These are phyloP conservation scores for Croton setiger DNA, from an alignment of 441 rosid species.

Conservation along the genomic window DNA sequence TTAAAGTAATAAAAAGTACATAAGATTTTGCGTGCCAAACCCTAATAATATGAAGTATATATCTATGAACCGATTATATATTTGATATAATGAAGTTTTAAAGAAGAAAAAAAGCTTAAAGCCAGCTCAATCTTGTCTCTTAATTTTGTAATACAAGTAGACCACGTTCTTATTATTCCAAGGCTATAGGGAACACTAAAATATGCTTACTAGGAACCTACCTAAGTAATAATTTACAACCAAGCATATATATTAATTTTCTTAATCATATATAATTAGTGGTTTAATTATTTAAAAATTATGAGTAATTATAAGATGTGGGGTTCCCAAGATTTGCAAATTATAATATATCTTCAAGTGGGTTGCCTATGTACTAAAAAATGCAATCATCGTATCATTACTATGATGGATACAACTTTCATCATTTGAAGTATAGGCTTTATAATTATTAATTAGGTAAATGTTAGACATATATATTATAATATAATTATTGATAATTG, in stretches of 20 bases:
- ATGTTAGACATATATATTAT: not conserved
- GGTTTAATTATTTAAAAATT: not conserved
- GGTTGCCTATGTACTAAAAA: constrained; percentile 8
- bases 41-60: not conserved
- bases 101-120: constrained; percentile 13
- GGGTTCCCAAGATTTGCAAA: constrained; percentile 23
- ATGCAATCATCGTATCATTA: constrained; percentile 12
- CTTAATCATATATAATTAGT: constrained; percentile 15
- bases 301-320: not conserved
- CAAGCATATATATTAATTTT: constrained; percentile 13
- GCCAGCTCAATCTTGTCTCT: constrained; percentile 21
- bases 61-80: not conserved
- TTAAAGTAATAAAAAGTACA: constrained; percentile 4
- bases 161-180: constrained; percentile 33
- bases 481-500: constrained; percentile 3
- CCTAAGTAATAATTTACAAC: constrained; percentile 20
- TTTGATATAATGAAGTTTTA: not conserved
- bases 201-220: constrained; percentile 17
- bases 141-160: constrained; percentile 26
- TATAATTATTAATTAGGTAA: constrained; percentile 22
- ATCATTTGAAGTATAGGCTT: constrained; percentile 27
- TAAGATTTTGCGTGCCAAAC: constrained; percentile 12
- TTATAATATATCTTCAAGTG: constrained; percentile 5
- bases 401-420: constrained; percentile 25
- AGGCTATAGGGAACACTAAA: constrained; percentile 26